These are phyloP conservation scores for Phytophthora melonis DNA, from an alignment of 352 stramenopile genomes.

Conservation along the genomic window DNA sequence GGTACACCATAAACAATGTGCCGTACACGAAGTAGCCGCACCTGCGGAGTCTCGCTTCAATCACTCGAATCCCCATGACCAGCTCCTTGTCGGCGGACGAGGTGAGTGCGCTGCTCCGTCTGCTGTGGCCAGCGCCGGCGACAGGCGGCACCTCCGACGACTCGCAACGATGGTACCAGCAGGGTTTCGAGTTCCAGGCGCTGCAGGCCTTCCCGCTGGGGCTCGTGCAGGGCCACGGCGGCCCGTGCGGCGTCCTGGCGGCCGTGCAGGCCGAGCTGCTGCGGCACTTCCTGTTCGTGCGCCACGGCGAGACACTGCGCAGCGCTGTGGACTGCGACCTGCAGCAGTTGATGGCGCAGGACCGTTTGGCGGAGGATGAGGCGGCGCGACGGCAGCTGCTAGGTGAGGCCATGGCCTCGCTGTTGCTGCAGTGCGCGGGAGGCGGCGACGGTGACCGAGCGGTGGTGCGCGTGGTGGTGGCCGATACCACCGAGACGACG, in stretches of 20 bases:
- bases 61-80: slow-evolving; percentile 16
- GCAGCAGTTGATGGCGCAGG: slow-evolving; percentile 22
- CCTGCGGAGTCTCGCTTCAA: slow-evolving; percentile 9
- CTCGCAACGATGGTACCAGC: slow-evolving; percentile 59
- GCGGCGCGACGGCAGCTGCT: slow-evolving; percentile 26
- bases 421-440: slow-evolving; percentile 41
- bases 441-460: slow-evolving; percentile 13
- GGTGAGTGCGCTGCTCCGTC: slow-evolving; percentile 38
- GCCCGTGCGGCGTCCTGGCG: slow-evolving; percentile 85
- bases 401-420: slow-evolving; percentile 42
- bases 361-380: slow-evolving; percentile 22
- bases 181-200: slow-evolving; percentile 62
- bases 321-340: slow-evolving; percentile 4
- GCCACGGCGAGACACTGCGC: slow-evolving; percentile 14
- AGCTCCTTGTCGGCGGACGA: slow-evolving; percentile 10
- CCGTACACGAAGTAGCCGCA: background rate
- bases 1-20: too few species aligned
- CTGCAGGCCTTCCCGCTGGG: slow-evolving; percentile 56
- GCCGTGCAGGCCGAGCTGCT: slow-evolving; percentile 81
- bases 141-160: slow-evolving; percentile 31
- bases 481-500: slow-evolving; percentile 14
- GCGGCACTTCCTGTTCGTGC: slow-evolving; percentile 61
- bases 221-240: slow-evolving; percentile 78
- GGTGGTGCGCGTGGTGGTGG: slow-evolving; percentile 38
- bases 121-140: slow-evolving; percentile 52